These are phyloP conservation scores for Xylariaceae sp. DNA, from an alignment of 2,329 filamentous ascomycete species.

Conservation along the genomic window DNA sequence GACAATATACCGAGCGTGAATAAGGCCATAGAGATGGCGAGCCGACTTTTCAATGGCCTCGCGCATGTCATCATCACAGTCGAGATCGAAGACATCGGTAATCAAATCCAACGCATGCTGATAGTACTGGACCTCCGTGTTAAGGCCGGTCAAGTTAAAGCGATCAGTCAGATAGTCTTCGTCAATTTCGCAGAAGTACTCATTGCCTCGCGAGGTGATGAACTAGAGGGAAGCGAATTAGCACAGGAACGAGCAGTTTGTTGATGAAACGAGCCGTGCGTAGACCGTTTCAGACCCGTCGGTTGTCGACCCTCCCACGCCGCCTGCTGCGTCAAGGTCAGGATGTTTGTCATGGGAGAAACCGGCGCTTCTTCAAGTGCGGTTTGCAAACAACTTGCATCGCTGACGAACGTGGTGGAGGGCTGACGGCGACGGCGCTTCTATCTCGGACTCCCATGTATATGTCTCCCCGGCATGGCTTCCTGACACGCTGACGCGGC, in stretches of 20 bases:
- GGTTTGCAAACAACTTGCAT: not conserved
- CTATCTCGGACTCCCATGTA: not conserved
- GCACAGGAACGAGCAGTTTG: slow-evolving; percentile 9
- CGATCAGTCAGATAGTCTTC: slow-evolving; percentile 97
- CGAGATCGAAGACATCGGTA: slow-evolving; percentile 96
- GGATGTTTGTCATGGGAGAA: not conserved
- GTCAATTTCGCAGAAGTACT: slow-evolving; percentile 99
- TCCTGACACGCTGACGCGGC: too few relatives aligned
- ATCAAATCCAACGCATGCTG: slow-evolving; percentile 97
- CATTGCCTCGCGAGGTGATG: slow-evolving; percentile 93
- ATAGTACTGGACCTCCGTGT: slow-evolving; percentile 97
- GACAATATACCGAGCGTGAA: slow-evolving; percentile 94
- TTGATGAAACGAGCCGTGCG: not conserved
- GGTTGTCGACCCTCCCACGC: not conserved
- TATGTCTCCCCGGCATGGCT: not conserved
- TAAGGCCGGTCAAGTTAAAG: slow-evolving; percentile 95
- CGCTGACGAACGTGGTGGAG: not conserved
- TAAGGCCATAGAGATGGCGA: slow-evolving; percentile 88
- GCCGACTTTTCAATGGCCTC: slow-evolving; percentile 98
- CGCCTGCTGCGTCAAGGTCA: not conserved
- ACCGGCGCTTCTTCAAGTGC: not conserved
- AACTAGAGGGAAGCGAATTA: slow-evolving; percentile 57
- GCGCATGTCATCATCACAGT: slow-evolving; percentile 97
- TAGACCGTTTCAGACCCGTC: not conserved
- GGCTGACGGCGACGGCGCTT: not conserved